Conservation (phyloP, 2,329 filamentous ascomycete species). For the Cucurbitaria berberidis region DNA sequence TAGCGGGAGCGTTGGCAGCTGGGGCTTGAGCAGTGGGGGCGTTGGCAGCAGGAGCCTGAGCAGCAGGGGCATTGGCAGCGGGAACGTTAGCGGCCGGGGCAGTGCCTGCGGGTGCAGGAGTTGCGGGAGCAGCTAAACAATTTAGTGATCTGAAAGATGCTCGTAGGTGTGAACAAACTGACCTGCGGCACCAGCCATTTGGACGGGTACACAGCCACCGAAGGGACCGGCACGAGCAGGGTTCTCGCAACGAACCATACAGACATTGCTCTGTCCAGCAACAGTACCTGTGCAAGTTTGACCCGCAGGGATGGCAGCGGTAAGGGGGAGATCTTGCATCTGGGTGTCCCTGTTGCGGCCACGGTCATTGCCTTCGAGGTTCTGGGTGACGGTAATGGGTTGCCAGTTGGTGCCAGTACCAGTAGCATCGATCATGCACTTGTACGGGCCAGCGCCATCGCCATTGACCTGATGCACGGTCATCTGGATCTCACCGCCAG, state of each 20-base stretch:
- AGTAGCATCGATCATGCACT: conserved; percentile 68
- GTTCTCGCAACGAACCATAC: conserved; percentile 69
- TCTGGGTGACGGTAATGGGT: conserved; percentile 61
- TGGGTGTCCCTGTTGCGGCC: conserved; percentile 49
- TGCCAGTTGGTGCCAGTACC: conserved; percentile 62
- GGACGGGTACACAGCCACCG: conserved; percentile 65
- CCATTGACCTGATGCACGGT: conserved; percentile 72
- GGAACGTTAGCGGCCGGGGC: not conserved
- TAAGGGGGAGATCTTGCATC: conserved; percentile 55
- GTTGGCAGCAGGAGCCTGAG: not conserved
- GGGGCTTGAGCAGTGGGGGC: not conserved
- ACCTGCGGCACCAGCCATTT: conserved; percentile 53
- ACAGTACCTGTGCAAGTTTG: conserved; percentile 66
- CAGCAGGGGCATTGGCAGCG: not conserved
- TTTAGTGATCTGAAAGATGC: too few relatives aligned
- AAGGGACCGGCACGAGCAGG: conserved; percentile 66
- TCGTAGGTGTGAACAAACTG: too few relatives aligned
- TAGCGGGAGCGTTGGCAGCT: not conserved
- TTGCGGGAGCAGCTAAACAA: too few relatives aligned
- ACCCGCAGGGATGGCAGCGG: conserved; percentile 61
- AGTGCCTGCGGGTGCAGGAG: not conserved
- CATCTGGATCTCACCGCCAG: conserved; percentile 65
- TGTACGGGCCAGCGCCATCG: conserved; percentile 70
- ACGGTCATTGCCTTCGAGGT: conserved; percentile 59
- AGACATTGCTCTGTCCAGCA: conserved; percentile 65